Percentiles rank a stretch among this genome's conserved stretches.
Evolutionary conservation across 176 grass and related monocot genomes (phyloP).

Genomic region (Eragrostis curvula): DNA sequence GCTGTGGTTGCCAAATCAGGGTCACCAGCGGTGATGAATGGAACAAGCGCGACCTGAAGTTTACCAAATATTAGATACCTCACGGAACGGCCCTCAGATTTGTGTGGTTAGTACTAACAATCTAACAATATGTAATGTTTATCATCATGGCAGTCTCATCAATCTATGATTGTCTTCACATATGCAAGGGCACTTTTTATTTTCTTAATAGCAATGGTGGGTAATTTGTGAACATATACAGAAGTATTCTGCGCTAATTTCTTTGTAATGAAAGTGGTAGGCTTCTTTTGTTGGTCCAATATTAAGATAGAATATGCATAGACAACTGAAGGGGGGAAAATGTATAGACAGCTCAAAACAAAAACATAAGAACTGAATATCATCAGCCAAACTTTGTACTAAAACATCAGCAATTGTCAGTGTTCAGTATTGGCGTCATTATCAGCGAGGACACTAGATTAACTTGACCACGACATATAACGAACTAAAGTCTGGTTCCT

Average conservation of each 20-base stretch:
- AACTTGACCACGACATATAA: not conserved
- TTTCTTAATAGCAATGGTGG: no score
- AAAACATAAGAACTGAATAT: not conserved
- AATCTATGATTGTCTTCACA: no score
- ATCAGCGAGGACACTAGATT: not conserved
- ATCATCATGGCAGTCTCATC: no score
- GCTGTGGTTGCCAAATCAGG: conserved; percentile 85
- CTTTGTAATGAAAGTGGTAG: no score
- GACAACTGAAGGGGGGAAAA: no score
- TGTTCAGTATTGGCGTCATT: not conserved
- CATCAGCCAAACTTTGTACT: not conserved
- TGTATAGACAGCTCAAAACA: not conserved
- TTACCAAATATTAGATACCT: not conserved
- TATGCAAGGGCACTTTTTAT: no score
- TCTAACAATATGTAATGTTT: no score
- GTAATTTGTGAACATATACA: no score
- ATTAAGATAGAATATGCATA: not conserved
- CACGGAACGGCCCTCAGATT: no score
- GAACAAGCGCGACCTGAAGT: conserved; percentile 72
- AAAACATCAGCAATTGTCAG: not conserved
- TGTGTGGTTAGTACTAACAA: no score
- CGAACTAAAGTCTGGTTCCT: not conserved
- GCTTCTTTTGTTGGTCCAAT: no score
- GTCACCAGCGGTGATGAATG: conserved; percentile 96
- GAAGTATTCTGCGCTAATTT: no score